A percentile compares a stretch with the other conserved stretches of the same genome.
Conservation (phyloP, 2,329 filamentous ascomycete species). For the Pseudogymnoascus sp. region DNA sequence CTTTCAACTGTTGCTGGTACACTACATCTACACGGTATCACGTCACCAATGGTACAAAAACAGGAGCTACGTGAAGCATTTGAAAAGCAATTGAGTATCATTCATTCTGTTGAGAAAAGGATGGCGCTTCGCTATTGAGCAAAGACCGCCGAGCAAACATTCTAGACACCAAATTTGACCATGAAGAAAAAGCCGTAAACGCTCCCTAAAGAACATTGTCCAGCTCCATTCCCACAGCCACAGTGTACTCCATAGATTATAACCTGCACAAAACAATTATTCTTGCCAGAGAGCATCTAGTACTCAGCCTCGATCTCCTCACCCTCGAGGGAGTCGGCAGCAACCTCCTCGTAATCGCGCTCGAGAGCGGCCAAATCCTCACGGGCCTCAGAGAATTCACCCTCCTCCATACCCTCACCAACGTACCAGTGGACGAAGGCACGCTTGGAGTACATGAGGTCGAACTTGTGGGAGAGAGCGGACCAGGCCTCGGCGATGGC, state of each 20-base stretch:
- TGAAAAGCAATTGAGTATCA: constrained; percentile 22
- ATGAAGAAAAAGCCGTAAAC: constrained; percentile 25
- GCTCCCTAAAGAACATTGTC: constrained; percentile 23
- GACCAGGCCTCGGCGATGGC: constrained; percentile 98
- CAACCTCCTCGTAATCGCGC: constrained; percentile 98
- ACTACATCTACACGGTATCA: constrained; percentile 6
- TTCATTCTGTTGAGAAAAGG: constrained; percentile 23
- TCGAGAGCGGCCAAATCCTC: constrained; percentile 97
- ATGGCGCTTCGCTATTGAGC: constrained; percentile 21
- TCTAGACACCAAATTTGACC: constrained; percentile 16
- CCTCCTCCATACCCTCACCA: constrained; percentile 99
- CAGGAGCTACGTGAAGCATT: background rate
- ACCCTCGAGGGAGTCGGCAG: constrained; percentile 82
- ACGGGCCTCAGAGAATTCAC: constrained; percentile 98
- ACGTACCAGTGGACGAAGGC: constrained; percentile 99
- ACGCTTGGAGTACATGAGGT: constrained; percentile 99
- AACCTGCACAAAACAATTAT: constrained; percentile 24
- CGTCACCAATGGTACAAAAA: background rate
- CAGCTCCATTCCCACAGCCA: constrained; percentile 24
- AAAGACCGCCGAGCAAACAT: constrained; percentile 10
- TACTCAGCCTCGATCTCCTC: constrained; percentile 86
- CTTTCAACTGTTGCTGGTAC: background rate
- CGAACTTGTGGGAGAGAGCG: constrained; percentile 94
- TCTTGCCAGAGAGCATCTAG: constrained; percentile 42
- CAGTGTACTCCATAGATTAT: constrained; percentile 25